Conservation (phyloP, 257 asterid species). For the Fraxinus excelsior region DNA sequence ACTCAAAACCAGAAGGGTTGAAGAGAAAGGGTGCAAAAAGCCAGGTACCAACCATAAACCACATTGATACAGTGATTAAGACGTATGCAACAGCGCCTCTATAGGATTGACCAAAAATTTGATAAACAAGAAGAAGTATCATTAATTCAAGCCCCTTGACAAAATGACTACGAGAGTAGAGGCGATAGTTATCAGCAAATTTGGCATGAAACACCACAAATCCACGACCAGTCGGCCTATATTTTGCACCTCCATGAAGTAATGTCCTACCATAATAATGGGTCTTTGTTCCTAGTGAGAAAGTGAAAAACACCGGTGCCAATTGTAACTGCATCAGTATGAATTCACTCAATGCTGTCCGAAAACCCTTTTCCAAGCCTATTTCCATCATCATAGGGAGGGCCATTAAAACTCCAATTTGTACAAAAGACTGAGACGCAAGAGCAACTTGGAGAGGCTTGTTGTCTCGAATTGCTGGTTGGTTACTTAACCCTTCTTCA, state of each 20-base stretch:
- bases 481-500: constrained; percentile 66
- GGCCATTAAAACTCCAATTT: constrained; percentile 94
- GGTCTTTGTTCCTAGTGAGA: constrained; percentile 93
- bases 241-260: constrained; percentile 97
- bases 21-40: constrained; percentile 97
- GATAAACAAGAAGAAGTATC: constrained; percentile 82
- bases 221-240: constrained; percentile 97
- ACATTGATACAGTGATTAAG: constrained; percentile 83
- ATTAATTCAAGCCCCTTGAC: constrained; percentile 91
- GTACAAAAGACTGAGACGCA: constrained; percentile 95
- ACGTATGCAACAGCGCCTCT: constrained; percentile 78
- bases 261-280: constrained; percentile 92
- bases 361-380: constrained; percentile 89
- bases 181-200: constrained; percentile 91
- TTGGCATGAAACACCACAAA: constrained; percentile 97
- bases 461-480: constrained; percentile 64
- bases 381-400: constrained; percentile 99
- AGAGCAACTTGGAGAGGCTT: constrained; percentile 86
- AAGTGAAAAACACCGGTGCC: constrained; percentile 97
- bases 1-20: constrained; percentile 98
- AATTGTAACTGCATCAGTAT: constrained; percentile 90
- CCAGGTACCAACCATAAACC: constrained; percentile 99
- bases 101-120: constrained; percentile 71
- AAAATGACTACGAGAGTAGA: constrained; percentile 97
- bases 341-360: constrained; percentile 92